Evolutionary conservation across 2,329 filamentous ascomycete genomes (phyloP).

Genomic region (Claviceps digitariae): DNA sequence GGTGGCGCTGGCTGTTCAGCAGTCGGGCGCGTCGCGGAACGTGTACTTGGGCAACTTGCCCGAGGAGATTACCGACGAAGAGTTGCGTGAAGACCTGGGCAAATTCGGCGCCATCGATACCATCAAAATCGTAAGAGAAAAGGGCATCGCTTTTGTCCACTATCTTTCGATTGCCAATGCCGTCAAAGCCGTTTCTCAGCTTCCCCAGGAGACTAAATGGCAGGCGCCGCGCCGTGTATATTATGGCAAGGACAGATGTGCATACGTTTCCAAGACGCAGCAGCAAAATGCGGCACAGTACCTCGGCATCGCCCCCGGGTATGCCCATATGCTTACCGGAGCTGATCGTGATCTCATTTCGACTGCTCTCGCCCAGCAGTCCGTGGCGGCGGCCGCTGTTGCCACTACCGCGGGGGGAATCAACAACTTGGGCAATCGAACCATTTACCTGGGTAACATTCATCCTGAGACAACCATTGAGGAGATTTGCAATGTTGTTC

Average conservation of each 20-base stretch:
- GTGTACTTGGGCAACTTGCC: constrained; percentile 91
- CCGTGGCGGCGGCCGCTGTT: constrained; percentile 89
- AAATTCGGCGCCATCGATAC: constrained; percentile 97
- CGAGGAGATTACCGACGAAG: constrained; percentile 81
- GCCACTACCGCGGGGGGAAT: constrained; percentile 93
- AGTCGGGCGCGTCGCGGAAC: constrained; percentile 91
- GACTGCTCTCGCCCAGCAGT: constrained; percentile 91
- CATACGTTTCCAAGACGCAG: constrained; percentile 98
- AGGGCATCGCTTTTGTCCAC: constrained; percentile 95
- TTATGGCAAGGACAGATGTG: constrained; percentile 97
- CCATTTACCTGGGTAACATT: constrained; percentile 96
- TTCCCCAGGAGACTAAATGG: constrained; percentile 95
- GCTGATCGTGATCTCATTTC: constrained; percentile 95
- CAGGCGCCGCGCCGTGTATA: constrained; percentile 90
- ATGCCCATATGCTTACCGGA: constrained; percentile 90
- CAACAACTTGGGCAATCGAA: constrained; percentile 93
- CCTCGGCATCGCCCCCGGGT: constrained; percentile 89
- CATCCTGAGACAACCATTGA: constrained; percentile 98
- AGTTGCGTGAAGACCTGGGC: constrained; percentile 84
- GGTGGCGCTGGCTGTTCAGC: constrained; percentile 92
- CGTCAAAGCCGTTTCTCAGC: constrained; percentile 92
- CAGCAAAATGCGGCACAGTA: constrained; percentile 99
- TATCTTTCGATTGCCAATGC: constrained; percentile 96
- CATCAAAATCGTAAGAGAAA: constrained; percentile 94
- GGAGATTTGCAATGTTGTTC: constrained; percentile 98